Conservation (phyloP, 106 monocot genomes). For the Chionographis japonica region DNA sequence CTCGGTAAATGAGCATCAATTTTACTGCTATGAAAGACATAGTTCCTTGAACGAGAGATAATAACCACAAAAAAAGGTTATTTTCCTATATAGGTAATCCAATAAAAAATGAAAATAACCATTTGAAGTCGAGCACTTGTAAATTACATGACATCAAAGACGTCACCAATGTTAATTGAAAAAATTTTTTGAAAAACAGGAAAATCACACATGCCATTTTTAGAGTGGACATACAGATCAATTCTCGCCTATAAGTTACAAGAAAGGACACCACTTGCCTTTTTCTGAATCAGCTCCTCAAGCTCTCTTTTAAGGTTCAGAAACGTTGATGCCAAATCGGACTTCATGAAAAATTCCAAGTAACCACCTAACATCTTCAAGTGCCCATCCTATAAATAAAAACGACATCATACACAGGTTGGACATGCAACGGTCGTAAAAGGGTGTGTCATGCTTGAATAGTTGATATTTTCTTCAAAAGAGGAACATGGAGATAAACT, state of each 20-base stretch:
- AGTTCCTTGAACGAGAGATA: no score
- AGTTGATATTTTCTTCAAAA: not conserved
- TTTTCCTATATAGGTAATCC: no score
- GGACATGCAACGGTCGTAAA: not conserved
- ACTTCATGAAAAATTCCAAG: constrained; percentile 94
- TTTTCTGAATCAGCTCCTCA: constrained; percentile 63
- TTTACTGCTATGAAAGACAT: no score
- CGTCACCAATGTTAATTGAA: no score
- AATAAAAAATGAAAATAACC: no score
- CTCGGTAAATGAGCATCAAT: no score
- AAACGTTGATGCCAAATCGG: constrained; percentile 69
- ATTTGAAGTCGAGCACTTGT: no score
- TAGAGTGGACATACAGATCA: not conserved
- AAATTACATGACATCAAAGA: no score
- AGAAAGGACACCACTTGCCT: constrained; percentile 38
- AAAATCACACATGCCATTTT: no score
- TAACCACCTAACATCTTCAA: constrained; percentile 98
- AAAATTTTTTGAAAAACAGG: no score
- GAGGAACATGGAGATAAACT: constrained; percentile 17
- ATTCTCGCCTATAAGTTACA: not conserved
- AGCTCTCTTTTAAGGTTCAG: constrained; percentile 77
- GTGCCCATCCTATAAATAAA: constrained; percentile 74
- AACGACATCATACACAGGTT: not conserved
- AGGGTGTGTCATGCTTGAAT: not conserved
- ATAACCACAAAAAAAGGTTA: no score